Percentiles rank a stretch among this genome's conserved stretches.
phyloP scores from a whole-genome alignment of 306 rosid species.

The Cercis canadensis region DNA sequence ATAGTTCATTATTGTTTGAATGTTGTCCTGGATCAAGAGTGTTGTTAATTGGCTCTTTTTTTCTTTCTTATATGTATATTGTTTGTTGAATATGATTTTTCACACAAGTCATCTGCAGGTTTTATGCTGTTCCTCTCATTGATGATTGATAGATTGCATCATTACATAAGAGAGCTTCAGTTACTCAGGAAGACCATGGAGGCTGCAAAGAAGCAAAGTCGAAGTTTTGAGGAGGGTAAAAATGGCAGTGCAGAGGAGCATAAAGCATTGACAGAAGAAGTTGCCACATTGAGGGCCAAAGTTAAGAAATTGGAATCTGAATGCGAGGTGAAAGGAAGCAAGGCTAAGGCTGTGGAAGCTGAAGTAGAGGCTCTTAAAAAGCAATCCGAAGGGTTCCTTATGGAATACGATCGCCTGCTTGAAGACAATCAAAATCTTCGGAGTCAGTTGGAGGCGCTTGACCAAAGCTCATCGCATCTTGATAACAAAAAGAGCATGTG shows the following conservation, averaged over 20 bases:
- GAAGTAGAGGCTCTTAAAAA: constrained; percentile 83
- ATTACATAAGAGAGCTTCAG: constrained; percentile 91
- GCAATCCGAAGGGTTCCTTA: constrained; percentile 83
- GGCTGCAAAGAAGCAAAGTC: constrained; percentile 86
- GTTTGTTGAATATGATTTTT: constrained; percentile 30
- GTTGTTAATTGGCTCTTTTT: neutral
- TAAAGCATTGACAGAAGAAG: constrained; percentile 66
- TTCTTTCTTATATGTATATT: neutral
- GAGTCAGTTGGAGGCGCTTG: constrained; percentile 72
- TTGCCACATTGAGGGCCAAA: constrained; percentile 51
- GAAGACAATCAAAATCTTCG: constrained; percentile 84
- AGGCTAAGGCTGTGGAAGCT: constrained; percentile 58
- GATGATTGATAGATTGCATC: constrained; percentile 88
- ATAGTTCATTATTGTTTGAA: neutral
- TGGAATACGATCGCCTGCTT: constrained; percentile 85
- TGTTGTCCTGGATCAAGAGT: neutral
- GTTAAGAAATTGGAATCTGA: constrained; percentile 72
- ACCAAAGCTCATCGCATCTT: constrained; percentile 51
- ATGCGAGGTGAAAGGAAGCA: constrained; percentile 54
- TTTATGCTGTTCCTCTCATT: constrained; percentile 78
- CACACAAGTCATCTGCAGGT: constrained; percentile 56
- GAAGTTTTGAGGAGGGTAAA: constrained; percentile 69
- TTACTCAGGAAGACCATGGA: constrained; percentile 89
- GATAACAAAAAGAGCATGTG: constrained; percentile 58
- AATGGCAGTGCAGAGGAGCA: constrained; percentile 54